phyloP scores from a whole-genome alignment of 257 asterid genomes.

The Solanum tarapatanum region DNA sequence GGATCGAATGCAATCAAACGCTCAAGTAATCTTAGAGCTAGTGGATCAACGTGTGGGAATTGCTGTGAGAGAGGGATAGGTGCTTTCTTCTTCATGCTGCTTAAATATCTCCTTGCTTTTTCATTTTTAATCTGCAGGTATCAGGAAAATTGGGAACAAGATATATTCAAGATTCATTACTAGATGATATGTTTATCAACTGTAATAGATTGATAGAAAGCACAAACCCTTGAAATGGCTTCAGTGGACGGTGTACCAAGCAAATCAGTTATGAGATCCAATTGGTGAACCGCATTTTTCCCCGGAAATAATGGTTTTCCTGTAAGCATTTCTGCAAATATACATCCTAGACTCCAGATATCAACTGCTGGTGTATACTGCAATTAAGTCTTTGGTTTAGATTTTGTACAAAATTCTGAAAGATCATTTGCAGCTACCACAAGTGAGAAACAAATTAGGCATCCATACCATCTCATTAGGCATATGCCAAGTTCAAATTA shows the following conservation, averaged over 20 bases:
- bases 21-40: constrained; percentile 77
- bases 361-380: constrained; percentile 97
- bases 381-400: constrained; percentile 5
- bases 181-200: neutral
- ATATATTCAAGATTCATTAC: neutral
- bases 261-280: constrained; percentile 88
- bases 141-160: neutral
- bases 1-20: constrained; percentile 88
- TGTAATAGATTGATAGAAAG: neutral
- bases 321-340: constrained; percentile 79
- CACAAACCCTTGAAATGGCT: constrained; percentile 75
- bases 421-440: neutral
- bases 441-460: neutral
- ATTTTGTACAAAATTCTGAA: neutral
- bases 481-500: neutral
- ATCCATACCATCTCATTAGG: neutral
- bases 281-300: constrained; percentile 75
- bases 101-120: constrained; percentile 81
- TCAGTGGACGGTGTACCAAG: constrained; percentile 82
- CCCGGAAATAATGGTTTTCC: constrained; percentile 92
- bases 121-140: constrained; percentile 76
- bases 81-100: constrained; percentile 71
- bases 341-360: constrained; percentile 96
- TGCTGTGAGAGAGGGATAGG: constrained; percentile 56
- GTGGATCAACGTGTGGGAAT: constrained; percentile 71